Evolutionary conservation across 306 rosid species (phyloP).

Genomic region (Rosa persica): DNA sequence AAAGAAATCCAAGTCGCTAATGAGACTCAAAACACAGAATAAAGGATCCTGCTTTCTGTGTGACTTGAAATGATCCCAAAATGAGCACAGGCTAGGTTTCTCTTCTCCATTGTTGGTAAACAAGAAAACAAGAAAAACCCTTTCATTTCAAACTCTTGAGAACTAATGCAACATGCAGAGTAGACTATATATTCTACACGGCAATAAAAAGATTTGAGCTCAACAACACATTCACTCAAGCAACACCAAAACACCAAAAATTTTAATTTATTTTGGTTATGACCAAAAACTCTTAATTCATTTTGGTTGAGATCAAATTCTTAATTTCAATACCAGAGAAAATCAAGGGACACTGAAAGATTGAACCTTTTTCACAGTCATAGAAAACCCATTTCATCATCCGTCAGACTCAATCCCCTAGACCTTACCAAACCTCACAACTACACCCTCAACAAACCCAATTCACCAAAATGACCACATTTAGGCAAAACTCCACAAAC

Average conservation of each 20-base stretch:
- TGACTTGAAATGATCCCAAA: neutral
- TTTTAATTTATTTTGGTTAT: neutral
- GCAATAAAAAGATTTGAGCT: neutral
- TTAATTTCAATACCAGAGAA: neutral
- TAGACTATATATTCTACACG: neutral
- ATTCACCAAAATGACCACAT: constrained; percentile 3
- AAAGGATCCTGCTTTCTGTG: neutral
- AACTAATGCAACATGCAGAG: neutral
- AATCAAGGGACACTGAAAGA: constrained; percentile 18
- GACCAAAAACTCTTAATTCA: neutral
- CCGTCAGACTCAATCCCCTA: constrained; percentile 15
- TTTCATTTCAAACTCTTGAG: neutral
- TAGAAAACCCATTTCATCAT: neutral
- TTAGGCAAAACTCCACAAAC: constrained; percentile 11
- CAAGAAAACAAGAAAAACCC: neutral
- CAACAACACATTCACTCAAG: neutral
- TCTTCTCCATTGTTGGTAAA: neutral
- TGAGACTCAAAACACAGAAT: neutral
- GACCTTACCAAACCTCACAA: constrained; percentile 20
- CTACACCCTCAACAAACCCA: constrained; percentile 18
- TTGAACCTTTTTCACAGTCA: neutral
- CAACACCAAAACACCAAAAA: neutral
- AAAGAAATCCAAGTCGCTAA: neutral
- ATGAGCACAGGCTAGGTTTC: neutral
- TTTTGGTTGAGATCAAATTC: neutral